Base-by-base conservation (phyloP, 1,284 basidiomycete genomes). In the Acaromyces ingoldii region DNA sequence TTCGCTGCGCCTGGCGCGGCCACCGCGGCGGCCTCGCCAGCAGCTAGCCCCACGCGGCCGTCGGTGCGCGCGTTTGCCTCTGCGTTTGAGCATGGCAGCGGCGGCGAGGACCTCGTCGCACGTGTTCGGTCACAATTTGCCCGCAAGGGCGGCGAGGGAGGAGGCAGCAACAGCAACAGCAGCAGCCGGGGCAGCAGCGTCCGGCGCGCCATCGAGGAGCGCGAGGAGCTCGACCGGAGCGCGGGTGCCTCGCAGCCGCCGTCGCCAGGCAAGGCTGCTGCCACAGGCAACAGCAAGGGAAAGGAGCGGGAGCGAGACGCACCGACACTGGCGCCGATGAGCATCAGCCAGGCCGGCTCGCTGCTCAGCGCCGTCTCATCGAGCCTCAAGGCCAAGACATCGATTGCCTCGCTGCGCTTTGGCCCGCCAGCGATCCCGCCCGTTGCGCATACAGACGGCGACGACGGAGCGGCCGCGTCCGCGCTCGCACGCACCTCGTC, bases 181-280 rank as follows among this genome's bases (percentile, higher is more conserved):
- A 44, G 42, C 6, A 11, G 42, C 42, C 11, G 19, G 6, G 9
- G 17, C 24, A 34, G 29, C 34, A 7, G 53, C 24, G 63, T 62
- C 19, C 40, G 52, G 21, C 52, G 59, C n/a, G 60, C 60, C 9
- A 51, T 60, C 26, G 49, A 55, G 46, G 55, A 51, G 21, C 51
- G 60, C 9, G 63, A 62, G 49, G 43, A 55, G 9, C 55, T 62
- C 34, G 57, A 65, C 40, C 49, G 44, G 11, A 29, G 38, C n/a
- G 49, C 56, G 22, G 11, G 42, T 17, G 7, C 17, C 4, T 17
- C 17, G 24, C 17, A 37, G 36, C 36, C 36, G 17, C 17, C 36
- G 6, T 4, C 36, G 3, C 17, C 17, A 7, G 24, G 36, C 36
- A 37, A 37, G 17, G 3, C 36, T 17, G 36, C 17, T 37, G 36